These are phyloP conservation scores for Corynascus novoguineensis DNA, from an alignment of 495 filamentous ascomycete species.

Conservation along the genomic window DNA sequence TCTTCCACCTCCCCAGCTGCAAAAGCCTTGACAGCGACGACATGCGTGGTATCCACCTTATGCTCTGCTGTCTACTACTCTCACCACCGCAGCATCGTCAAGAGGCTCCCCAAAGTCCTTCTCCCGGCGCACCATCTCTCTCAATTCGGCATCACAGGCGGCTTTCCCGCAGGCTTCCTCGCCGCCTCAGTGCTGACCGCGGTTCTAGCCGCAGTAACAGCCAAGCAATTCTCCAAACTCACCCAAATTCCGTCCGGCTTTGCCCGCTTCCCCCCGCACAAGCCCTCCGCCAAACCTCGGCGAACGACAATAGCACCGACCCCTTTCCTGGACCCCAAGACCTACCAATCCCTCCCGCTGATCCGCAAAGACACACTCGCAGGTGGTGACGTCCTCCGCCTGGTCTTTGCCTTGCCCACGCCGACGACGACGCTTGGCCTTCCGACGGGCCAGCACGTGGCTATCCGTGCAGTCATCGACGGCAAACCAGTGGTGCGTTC, in stretches of 20 bases:
- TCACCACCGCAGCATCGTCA: neutral
- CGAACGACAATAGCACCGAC: neutral
- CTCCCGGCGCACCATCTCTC: neutral
- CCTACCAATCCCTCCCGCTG: slow-evolving; percentile 19
- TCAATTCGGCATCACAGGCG: neutral
- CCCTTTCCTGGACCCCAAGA: neutral
- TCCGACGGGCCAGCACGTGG: slow-evolving; percentile 62
- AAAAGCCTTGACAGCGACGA: neutral
- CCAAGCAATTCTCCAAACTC: neutral
- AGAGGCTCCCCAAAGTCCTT: neutral
- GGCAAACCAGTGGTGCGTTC: slow-evolving; percentile 81
- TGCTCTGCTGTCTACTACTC: neutral
- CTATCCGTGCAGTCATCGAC: slow-evolving; percentile 67
- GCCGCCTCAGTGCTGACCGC: neutral
- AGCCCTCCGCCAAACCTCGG: neutral
- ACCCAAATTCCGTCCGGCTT: neutral
- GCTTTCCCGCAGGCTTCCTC: neutral
- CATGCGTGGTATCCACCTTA: neutral
- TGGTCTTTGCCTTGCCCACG: slow-evolving; percentile 46
- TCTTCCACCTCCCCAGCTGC: neutral
- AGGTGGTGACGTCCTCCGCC: slow-evolving; percentile 43
- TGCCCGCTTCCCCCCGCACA: neutral
- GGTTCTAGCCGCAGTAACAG: neutral
- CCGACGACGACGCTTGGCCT: slow-evolving; percentile 41
- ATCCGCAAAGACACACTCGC: slow-evolving; percentile 41